Evolutionary conservation across 805 yeast genomes (phyloP).

Genomic region (Pichia thaimueangensis): DNA sequence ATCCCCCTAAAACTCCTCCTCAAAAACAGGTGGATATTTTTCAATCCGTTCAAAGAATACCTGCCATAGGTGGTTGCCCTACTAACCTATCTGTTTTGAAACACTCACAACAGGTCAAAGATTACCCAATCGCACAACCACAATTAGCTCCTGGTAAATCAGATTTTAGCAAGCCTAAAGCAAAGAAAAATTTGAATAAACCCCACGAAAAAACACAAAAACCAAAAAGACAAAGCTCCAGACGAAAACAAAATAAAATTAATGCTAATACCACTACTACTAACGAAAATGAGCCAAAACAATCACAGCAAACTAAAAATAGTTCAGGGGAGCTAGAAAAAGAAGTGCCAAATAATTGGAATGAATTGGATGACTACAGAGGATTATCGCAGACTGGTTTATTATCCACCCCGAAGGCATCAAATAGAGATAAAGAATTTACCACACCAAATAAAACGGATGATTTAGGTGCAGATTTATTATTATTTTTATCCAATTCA

Average conservation of each 20-base stretch:
- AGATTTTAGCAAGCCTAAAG: no score
- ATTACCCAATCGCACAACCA: no score
- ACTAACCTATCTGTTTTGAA: no score
- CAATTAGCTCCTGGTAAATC: neutral
- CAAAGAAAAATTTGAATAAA: no score
- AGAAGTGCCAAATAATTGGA: no score
- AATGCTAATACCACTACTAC: conserved; percentile 9
- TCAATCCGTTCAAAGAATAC: neutral
- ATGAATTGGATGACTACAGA: neutral
- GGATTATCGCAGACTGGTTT: conserved; percentile 20
- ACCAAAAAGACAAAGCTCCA: no score
- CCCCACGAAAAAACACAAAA: no score
- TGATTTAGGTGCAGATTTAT: conserved; percentile 72
- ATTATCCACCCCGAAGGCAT: conserved; percentile 28
- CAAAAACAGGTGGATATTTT: conserved; percentile 9
- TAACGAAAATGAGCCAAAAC: no score
- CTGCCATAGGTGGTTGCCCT: no score
- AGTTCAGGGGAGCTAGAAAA: no score
- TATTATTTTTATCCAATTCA: conserved; percentile 77
- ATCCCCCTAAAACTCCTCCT: conserved; percentile 30
- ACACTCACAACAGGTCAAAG: no score
- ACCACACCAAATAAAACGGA: conserved; percentile 27
- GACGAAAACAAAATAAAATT: neutral
- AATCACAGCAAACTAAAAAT: no score
- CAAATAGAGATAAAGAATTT: conserved; percentile 16